phyloP scores from a whole-genome alignment of 2,329 filamentous ascomycete genomes.

The Endoconidiophora polonica region DNA sequence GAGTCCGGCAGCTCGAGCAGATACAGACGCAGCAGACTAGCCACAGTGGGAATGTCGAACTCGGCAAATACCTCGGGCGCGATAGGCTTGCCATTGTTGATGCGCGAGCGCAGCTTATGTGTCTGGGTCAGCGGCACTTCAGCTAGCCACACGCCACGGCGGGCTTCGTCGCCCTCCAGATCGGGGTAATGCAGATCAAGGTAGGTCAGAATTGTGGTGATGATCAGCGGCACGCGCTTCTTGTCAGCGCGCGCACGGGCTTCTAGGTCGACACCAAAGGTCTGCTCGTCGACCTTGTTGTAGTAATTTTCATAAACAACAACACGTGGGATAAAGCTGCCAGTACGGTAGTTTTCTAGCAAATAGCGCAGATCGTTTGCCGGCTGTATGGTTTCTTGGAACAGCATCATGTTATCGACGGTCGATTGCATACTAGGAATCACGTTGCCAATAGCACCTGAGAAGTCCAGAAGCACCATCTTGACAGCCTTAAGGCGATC shows the following conservation, averaged over 20 bases:
- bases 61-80: constrained; percentile 61
- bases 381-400: constrained; percentile 97
- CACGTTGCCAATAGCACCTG: constrained; percentile 90
- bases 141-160: constrained; percentile 82
- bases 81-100: constrained; percentile 78
- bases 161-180: constrained; percentile 85
- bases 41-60: constrained; percentile 88
- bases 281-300: constrained; percentile 93
- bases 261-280: constrained; percentile 95
- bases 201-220: constrained; percentile 87
- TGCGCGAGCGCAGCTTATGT: constrained; percentile 62
- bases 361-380: constrained; percentile 79
- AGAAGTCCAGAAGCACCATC: constrained; percentile 93
- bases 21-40: constrained; percentile 83
- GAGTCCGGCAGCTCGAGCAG: constrained; percentile 92
- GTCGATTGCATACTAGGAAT: constrained; percentile 91
- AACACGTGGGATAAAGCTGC: constrained; percentile 78
- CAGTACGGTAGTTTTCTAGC: constrained; percentile 91
- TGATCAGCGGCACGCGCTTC: constrained; percentile 82
- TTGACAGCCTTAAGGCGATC: constrained; percentile 96
- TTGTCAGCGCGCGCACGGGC: constrained; percentile 81
- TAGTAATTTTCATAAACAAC: constrained; percentile 98
- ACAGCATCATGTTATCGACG: constrained; percentile 97
- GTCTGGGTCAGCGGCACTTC: constrained; percentile 76
- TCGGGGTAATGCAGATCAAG: constrained; percentile 95